Conservation (phyloP, 2,329 filamentous ascomycete genomes). For the Lizonia empirigonia region DNA sequence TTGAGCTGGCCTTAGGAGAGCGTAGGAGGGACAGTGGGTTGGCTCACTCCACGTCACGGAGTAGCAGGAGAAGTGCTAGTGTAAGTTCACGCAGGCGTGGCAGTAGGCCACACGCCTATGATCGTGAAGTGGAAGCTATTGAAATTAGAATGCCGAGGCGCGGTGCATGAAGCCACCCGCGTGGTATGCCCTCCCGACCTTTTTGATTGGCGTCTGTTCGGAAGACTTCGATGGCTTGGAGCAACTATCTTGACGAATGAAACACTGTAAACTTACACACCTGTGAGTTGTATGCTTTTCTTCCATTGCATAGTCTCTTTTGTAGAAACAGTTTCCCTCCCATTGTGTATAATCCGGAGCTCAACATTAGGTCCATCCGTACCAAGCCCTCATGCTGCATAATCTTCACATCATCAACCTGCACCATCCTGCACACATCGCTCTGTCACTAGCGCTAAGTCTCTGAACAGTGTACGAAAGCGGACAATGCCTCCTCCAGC, state of each 20-base stretch:
- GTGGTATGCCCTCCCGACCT: not conserved
- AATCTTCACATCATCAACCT: not conserved
- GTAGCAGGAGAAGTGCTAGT: constrained; percentile 37
- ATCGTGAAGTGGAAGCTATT: constrained; percentile 36
- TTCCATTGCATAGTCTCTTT: not conserved
- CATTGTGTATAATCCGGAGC: not conserved
- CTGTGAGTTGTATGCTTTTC: not conserved
- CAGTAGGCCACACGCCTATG: constrained; percentile 23
- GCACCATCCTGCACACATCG: not conserved
- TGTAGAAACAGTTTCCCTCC: no score
- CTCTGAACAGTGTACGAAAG: constrained; percentile 15
- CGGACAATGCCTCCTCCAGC: constrained; percentile 30
- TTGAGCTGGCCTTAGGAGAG: constrained; percentile 27
- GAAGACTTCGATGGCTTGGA: not conserved
- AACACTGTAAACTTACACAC: not conserved
- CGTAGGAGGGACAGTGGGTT: constrained; percentile 37
- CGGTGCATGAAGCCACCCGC: constrained; percentile 11
- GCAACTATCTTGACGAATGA: not conserved
- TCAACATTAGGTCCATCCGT: not conserved
- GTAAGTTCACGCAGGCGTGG: constrained; percentile 25
- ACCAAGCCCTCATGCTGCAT: constrained; percentile 3
- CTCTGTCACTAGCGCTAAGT: constrained; percentile 1
- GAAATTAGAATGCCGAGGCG: constrained; percentile 27
- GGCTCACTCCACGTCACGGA: constrained; percentile 21
- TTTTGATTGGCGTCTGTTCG: not conserved